These are phyloP conservation scores for Fusarium beomiforme DNA, from an alignment of 2,329 filamentous ascomycete species.

Conservation along the genomic window DNA sequence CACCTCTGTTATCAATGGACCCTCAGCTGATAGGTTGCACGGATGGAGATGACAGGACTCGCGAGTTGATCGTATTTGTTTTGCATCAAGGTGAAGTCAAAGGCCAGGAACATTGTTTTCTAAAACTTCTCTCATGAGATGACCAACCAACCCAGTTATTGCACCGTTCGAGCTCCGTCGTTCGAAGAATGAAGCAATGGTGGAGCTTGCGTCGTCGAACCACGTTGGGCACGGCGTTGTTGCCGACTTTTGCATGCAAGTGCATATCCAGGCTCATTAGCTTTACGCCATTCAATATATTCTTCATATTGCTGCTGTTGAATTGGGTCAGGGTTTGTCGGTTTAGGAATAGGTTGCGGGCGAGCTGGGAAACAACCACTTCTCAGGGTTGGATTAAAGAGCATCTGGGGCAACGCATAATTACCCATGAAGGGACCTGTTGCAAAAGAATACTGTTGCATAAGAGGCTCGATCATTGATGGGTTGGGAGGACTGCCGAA, in stretches of 20 bases:
- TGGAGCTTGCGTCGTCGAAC: conserved; percentile 9
- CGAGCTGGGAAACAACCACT: not conserved
- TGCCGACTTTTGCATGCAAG: conserved; percentile 57
- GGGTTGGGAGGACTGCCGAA: conserved; percentile 2
- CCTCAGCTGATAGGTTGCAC: no score
- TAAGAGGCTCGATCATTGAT: not conserved
- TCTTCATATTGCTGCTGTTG: conserved; percentile 59
- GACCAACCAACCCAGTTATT: not conserved
- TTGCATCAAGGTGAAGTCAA: not conserved
- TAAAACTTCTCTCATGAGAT: not conserved
- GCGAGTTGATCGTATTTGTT: not conserved
- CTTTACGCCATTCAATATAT: conserved; percentile 61
- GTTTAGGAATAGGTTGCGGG: conserved; percentile 50
- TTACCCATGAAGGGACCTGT: not conserved
- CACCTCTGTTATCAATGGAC: not conserved
- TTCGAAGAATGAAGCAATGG: not conserved
- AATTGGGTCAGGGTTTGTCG: conserved; percentile 51
- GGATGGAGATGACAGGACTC: not conserved
- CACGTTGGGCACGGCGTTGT: conserved; percentile 49
- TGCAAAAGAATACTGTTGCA: conserved; percentile 1
- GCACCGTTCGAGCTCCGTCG: not conserved
- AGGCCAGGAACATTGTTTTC: not conserved
- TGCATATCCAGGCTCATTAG: conserved; percentile 59
- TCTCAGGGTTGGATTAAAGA: not conserved
- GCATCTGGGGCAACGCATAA: not conserved